These are phyloP conservation scores for Centrapalus pauciflorus DNA, from an alignment of 129 eudicot species.

Conservation along the genomic window DNA sequence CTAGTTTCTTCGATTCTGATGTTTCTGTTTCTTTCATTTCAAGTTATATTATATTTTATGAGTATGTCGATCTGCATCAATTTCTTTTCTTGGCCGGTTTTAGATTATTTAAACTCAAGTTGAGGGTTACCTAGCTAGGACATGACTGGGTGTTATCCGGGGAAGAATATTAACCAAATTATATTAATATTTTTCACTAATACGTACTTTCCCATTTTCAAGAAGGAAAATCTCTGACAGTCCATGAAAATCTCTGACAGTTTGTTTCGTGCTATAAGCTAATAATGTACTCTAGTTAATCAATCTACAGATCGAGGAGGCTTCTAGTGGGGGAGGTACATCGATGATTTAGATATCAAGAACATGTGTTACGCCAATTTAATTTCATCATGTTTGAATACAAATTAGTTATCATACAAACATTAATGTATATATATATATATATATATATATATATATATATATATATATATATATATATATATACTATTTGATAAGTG, in stretches of 20 bases:
- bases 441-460: no score
- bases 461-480: no score
- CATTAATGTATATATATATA: no score
- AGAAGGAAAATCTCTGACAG: neutral
- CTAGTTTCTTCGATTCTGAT: conserved; percentile 5
- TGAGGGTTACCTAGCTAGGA: conserved; percentile 13
- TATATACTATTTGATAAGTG: neutral
- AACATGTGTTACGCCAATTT: neutral
- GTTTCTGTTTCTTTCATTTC: conserved; percentile 18
- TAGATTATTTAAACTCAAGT: neutral
- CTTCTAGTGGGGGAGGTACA: conserved; percentile 24
- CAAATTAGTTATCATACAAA: neutral
- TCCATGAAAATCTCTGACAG: neutral
- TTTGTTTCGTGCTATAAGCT: neutral
- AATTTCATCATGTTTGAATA: no score
- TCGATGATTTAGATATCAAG: neutral
- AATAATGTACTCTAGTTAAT: neutral
- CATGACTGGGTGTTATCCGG: conserved; percentile 6
- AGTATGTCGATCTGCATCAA: conserved; percentile 9
- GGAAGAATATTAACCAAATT: neutral
- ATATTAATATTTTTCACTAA: neutral
- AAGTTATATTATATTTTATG: neutral
- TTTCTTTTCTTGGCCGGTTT: neutral
- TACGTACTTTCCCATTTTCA: neutral
- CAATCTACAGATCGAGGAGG: no score